Conservation (phyloP, 2,329 filamentous ascomycete species). For the Xylariales sp. region DNA sequence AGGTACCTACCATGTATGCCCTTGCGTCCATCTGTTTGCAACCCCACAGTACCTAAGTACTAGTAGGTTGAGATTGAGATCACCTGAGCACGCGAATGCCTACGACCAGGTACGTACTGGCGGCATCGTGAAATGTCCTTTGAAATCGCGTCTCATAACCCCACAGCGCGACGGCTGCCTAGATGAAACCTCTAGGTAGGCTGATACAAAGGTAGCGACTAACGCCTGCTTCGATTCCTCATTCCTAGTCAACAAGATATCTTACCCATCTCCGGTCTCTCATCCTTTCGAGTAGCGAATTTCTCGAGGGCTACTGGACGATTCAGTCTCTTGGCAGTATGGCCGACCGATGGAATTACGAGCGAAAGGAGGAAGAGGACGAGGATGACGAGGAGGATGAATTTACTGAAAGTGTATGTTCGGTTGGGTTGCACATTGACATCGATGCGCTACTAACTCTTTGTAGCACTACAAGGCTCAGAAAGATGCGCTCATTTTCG, state of each 20-base stretch:
- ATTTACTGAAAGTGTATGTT: constrained; percentile 69
- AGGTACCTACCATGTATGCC: no score
- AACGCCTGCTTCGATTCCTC: constrained; percentile 1
- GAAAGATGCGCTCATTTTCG: constrained; percentile 98
- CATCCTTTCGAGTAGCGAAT: neutral
- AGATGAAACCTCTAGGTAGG: constrained; percentile 15
- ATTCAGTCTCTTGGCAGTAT: constrained; percentile 30
- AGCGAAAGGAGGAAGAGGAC: constrained; percentile 71
- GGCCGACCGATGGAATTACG: constrained; percentile 55
- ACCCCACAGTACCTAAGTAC: neutral
- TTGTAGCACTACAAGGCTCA: constrained; percentile 84
- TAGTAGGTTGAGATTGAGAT: constrained; percentile 26
- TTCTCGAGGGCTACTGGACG: neutral
- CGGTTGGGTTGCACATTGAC: constrained; percentile 1
- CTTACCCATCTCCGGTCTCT: neutral
- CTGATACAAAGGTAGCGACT: neutral
- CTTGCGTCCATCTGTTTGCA: no score
- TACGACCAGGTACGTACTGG: neutral
- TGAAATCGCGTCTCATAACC: constrained; percentile 34
- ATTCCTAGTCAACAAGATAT: neutral
- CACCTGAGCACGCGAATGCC: constrained; percentile 46
- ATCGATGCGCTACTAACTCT: constrained; percentile 27
- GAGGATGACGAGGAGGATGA: constrained; percentile 76
- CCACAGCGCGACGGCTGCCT: constrained; percentile 46
- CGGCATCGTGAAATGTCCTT: constrained; percentile 24